Base-by-base conservation (phyloP, 2,329 filamentous ascomycete genomes). In the Alternaria ethzedia region DNA sequence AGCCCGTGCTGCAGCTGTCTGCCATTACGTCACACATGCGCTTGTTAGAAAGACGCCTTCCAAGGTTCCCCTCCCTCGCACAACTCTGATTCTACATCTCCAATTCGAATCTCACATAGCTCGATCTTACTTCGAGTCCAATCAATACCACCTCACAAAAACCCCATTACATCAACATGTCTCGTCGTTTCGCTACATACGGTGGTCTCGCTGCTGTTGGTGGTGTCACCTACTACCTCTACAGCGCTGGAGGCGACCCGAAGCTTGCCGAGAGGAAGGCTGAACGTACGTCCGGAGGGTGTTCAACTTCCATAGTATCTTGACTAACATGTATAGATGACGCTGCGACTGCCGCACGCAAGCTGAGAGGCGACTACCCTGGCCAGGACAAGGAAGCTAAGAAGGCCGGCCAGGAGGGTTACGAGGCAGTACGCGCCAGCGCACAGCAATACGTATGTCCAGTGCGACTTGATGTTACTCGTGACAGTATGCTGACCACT, bases 221-320 rank as follows among this genome's bases (percentile, higher is more conserved):
- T 72, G 81, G 89, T 70, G 87, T 85, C 63, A 89, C 88, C 69
- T 98, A 97, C 86, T 98, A 98, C 85, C 87, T 98, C 67, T 99
- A 97, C 86, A 86, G 83, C 55, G 91, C 94, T 15, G 95, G 95
- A 65, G 94, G 95, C 61, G 87, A 89, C 79, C 86, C 93, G 55
- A 92, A 91, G 81, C 89, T 87, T 54, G 95, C 94, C n/a, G 89
- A 94, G 86, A 92, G 95, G 85, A 86, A 96, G 80, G 87, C 92
- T 71, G 92, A 97, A 84, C 88, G 95, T 97, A 83, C 49, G 89
- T 83, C 2, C 1, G 12, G 20, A 0, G 11, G 6, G 30, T 15
- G 12, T 8, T 13, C 3, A 36, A 41, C 36, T 10, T 23, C 1
- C 20, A 21, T 3, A 21, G 10, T 11, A 6, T 41, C 6, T n/a